Conservation (phyloP, 331 rosid genomes). For the Malus hybrid region DNA sequence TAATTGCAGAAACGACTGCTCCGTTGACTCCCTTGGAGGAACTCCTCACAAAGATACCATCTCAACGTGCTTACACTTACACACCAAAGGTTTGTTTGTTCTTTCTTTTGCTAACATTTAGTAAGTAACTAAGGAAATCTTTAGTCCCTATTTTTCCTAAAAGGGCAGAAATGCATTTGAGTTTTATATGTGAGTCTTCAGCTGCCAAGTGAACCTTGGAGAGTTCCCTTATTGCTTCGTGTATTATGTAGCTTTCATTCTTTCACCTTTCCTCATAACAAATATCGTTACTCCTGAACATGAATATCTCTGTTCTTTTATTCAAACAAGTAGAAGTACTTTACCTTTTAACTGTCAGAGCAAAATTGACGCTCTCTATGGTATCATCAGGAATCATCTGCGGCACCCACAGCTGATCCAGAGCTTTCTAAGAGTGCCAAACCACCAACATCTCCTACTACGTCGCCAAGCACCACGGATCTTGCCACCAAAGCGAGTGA, state of each 20-base stretch:
- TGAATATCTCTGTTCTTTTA: neutral
- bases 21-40: constrained; percentile 71
- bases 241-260: neutral
- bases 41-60: constrained; percentile 77
- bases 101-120: constrained; percentile 18
- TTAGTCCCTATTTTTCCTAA: constrained; percentile 4
- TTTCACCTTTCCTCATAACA: neutral
- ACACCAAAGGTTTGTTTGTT: constrained; percentile 38
- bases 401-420: constrained; percentile 19
- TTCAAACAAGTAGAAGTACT: no score
- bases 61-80: constrained; percentile 44
- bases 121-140: constrained; percentile 28
- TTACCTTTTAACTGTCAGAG: neutral
- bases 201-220: neutral
- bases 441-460: constrained; percentile 15
- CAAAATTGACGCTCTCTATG: constrained; percentile 13
- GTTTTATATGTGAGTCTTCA: neutral
- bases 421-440: constrained; percentile 24
- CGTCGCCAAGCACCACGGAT: constrained; percentile 9
- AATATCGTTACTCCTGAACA: neutral
- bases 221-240: neutral
- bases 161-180: constrained; percentile 3
- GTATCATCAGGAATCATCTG: constrained; percentile 47
- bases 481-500: constrained; percentile 4
- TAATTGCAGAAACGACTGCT: constrained; percentile 82